A percentile compares a stretch with the other conserved stretches of the same genome.
These are phyloP conservation scores for Hibiscus syriacus DNA, from an alignment of 345 rosid genomes.

Conservation along the genomic window DNA sequence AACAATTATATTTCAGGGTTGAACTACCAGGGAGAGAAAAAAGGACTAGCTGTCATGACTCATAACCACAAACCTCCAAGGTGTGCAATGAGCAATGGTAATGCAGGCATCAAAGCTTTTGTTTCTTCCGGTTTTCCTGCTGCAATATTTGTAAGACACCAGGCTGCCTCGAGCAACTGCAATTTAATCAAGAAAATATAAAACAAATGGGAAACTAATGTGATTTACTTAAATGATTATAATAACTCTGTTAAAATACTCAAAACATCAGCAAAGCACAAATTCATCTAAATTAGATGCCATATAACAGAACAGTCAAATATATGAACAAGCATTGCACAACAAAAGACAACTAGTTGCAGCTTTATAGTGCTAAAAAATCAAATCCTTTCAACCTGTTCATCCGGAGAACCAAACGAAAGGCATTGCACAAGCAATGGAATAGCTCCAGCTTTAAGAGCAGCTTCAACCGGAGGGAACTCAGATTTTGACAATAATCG, in stretches of 20 bases:
- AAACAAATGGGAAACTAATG: background rate
- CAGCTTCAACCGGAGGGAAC: slow-evolving; percentile 79
- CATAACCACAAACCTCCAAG: slow-evolving; percentile 65
- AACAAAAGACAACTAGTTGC: background rate
- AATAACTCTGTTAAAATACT: background rate
- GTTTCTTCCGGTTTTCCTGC: slow-evolving; percentile 96
- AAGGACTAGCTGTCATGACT: slow-evolving; percentile 8
- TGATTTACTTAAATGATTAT: background rate
- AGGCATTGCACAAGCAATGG: slow-evolving; percentile 85
- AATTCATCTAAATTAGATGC: background rate
- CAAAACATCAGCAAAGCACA: background rate
- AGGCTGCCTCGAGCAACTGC: slow-evolving; percentile 96
- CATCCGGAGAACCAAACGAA: slow-evolving; percentile 85
- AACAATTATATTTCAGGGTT: background rate
- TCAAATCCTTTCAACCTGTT: slow-evolving; percentile 50
- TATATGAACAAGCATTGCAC: background rate
- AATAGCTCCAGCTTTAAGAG: slow-evolving; percentile 73
- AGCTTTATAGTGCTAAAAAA: background rate
- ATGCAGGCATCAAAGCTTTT: slow-evolving; percentile 71
- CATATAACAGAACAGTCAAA: background rate
- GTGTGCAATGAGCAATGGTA: slow-evolving; percentile 90
- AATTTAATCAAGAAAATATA: slow-evolving; percentile 12
- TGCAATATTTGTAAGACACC: slow-evolving; percentile 98
- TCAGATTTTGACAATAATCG: slow-evolving; percentile 76
- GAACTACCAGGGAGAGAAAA: background rate